Evolutionary conservation across 148 eudicot genomes (phyloP).

Genomic region (Suaeda aralocaspica): DNA sequence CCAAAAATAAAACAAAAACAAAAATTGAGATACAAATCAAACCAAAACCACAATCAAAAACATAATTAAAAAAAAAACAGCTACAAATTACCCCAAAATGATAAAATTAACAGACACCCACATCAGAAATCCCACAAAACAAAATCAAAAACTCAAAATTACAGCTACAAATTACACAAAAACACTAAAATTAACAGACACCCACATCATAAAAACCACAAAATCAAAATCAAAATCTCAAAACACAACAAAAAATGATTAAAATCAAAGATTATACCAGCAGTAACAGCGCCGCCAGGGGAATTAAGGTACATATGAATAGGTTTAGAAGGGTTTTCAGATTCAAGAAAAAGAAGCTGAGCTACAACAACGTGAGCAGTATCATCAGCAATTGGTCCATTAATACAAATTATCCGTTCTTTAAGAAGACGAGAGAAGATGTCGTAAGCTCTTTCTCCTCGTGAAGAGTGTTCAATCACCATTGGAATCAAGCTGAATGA

Average conservation of each 20-base stretch:
- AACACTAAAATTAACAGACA: no score
- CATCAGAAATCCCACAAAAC: no score
- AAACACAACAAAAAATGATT: not conserved
- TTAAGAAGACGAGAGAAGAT: constrained; percentile 90
- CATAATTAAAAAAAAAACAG: no score
- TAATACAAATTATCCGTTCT: constrained; percentile 87
- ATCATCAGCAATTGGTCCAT: constrained; percentile 85
- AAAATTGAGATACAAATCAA: no score
- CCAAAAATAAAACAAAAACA: no score
- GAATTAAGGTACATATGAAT: constrained; percentile 91
- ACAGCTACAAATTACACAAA: no score
- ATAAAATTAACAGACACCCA: no score
- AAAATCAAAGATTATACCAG: no score
- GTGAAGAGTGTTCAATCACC: constrained; percentile 92
- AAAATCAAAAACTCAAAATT: no score
- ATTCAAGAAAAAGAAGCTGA: constrained; percentile 86
- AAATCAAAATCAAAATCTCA: not conserved
- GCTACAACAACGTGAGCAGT: constrained; percentile 95
- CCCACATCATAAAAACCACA: not conserved
- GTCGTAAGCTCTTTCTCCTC: constrained; percentile 95
- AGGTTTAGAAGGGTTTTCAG: constrained; percentile 93
- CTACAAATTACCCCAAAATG: no score
- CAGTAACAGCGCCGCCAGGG: constrained; percentile 98
- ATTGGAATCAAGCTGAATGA: constrained; percentile 66
- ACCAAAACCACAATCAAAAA: no score